Evolutionary conservation across 257 asterid genomes (phyloP).

Genomic region (Solanum pinnatisectum): DNA sequence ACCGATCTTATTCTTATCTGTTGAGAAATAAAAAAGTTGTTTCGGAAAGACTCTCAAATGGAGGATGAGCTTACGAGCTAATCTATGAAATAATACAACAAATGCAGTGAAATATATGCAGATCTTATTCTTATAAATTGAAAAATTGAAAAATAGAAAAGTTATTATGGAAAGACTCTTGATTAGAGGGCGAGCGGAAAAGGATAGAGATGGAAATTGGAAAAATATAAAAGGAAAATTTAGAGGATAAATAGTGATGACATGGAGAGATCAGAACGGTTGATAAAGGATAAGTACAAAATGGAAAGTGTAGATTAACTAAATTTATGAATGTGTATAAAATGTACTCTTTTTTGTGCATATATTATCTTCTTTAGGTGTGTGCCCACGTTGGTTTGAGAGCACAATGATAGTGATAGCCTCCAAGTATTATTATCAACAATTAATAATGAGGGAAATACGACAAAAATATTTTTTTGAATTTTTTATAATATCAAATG

Average conservation of each 20-base stretch:
- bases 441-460: not conserved
- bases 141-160: too few relatives aligned
- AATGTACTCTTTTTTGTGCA: not conserved
- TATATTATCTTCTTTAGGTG: not conserved
- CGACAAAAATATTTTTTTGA: not conserved
- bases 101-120: too few relatives aligned
- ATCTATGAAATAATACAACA: too few relatives aligned
- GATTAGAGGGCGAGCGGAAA: rapidly evolving
- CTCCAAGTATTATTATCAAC: not conserved
- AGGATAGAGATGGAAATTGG: not conserved
- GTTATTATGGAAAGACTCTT: rapidly evolving
- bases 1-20: rapidly evolving
- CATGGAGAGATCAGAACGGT: conserved; percentile 36
- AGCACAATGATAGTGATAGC: not conserved
- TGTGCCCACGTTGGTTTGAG: not conserved
- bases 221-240: not conserved
- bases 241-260: conserved; percentile 28
- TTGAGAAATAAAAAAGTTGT: too few relatives aligned
- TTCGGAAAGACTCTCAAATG: rapidly evolving
- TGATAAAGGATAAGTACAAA: conserved; percentile 40
- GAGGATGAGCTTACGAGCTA: rapidly evolving
- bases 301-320: not conserved
- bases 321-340: not conserved
- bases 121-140: too few relatives aligned
- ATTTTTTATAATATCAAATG: not conserved